These are phyloP conservation scores for Cicer cuneatum DNA, from an alignment of 306 rosid genomes.

Conservation along the genomic window DNA sequence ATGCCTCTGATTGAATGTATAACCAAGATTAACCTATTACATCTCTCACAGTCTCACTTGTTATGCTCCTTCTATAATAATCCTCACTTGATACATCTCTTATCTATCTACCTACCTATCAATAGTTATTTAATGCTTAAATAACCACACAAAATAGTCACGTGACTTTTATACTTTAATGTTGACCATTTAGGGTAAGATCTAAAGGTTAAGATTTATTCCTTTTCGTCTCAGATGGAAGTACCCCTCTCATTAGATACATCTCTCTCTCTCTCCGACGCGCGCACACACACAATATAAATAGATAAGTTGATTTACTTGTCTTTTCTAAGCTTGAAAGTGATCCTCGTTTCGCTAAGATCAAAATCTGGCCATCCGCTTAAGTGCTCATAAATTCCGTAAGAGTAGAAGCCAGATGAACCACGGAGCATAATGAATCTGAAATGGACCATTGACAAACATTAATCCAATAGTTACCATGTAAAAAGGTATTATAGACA, in stretches of 20 bases:
- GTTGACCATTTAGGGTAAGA: neutral
- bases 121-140: neutral
- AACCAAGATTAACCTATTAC: neutral
- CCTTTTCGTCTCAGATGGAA: neutral
- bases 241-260: neutral
- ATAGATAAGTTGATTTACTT: constrained; percentile 50
- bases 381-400: constrained; percentile 82
- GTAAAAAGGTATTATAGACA: constrained; percentile 33
- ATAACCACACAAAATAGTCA: neutral
- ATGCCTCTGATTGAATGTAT: neutral
- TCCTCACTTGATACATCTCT: neutral
- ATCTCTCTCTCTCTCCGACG: neutral
- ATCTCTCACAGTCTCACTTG: neutral
- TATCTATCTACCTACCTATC: neutral
- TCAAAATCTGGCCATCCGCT: constrained; percentile 85
- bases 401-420: constrained; percentile 93
- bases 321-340: constrained; percentile 86
- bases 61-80: neutral
- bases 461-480: constrained; percentile 35
- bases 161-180: neutral
- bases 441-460: constrained; percentile 44
- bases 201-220: neutral
- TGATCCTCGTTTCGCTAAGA: constrained; percentile 78
- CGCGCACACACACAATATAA: neutral
- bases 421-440: constrained; percentile 81